Base-by-base conservation (phyloP, 768 basidiomycete species). In the Xerocomellus dryophilus region DNA sequence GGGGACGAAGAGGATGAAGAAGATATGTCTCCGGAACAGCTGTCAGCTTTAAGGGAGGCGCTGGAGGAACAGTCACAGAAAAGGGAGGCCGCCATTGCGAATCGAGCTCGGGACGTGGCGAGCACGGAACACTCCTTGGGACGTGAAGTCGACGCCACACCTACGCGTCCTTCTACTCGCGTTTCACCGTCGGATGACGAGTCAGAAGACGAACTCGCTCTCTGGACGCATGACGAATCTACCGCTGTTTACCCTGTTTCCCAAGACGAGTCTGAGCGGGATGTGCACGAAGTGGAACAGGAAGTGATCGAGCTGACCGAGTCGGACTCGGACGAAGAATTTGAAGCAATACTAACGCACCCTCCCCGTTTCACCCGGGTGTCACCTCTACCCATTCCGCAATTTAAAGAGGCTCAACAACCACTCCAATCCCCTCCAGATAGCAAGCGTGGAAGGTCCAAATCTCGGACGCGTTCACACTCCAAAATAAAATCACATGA, bases 171-270 rank as follows among this genome's bases (percentile, higher is more conserved):
- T 43, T 48, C 60, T 21, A 31, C 50, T 40, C 41, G 43, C 25
- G 44, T 14, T 15, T 41, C 23, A 31, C 58, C 47, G 3, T 53
- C 58, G 4, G 64, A 74, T 8, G 60, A 66, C 23, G 71, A 72
- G 23, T 76, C 79, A n/a, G 80, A 80, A 18, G 81, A 81, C 52
- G 81, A 82, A 59, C 70, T 80, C 8, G 74, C 62, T 10, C 56
- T 62, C 41, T 79, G 77, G 75, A 66, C 73, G 23, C 61, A 65
- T 36, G 74, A 77, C 50, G 78, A 79, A 57, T 72, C 75, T 12
- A 76, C 70, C 42, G 66, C 66, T 44, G 62, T 81, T 27, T 70
- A 74, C 39, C 64, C 61, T 43, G 52, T 72, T 20, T 14, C 59
- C 21, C 51, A 54, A 42, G 62, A 51, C 25, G 57, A 59, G 18